These are phyloP conservation scores for Prunella vulgaris DNA, from an alignment of 257 asterid genomes.

Conservation along the genomic window DNA sequence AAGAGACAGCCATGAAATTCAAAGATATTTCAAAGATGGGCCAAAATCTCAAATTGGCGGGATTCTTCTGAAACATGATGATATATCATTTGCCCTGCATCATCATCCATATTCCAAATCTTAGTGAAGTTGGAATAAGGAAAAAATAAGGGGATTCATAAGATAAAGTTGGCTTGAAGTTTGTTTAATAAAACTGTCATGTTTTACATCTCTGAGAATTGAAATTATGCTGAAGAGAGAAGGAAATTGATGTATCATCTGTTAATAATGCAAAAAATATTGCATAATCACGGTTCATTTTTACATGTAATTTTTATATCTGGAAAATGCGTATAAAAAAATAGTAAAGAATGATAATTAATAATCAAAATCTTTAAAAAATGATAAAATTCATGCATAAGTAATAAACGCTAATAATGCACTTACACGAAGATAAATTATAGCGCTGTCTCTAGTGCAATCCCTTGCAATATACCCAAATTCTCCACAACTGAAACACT, in stretches of 20 bases:
- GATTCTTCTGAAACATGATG: background rate
- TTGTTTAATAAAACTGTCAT: background rate
- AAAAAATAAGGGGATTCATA: background rate
- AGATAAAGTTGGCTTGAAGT: too few relatives aligned
- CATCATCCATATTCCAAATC: conserved; percentile 1
- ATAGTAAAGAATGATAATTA: background rate
- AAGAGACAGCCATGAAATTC: conserved; percentile 15
- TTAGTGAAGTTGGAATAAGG: background rate
- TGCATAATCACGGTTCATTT: too few relatives aligned
- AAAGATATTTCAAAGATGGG: conserved; percentile 23
- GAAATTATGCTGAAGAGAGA: background rate
- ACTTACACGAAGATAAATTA: too few relatives aligned
- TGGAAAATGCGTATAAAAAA: background rate
- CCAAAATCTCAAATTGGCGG: conserved; percentile 22
- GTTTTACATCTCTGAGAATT: background rate
- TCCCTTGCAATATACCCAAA: too few relatives aligned
- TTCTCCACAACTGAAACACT: too few relatives aligned
- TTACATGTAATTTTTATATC: too few relatives aligned
- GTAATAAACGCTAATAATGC: background rate
- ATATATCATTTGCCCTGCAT: background rate
- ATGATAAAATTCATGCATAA: too few relatives aligned
- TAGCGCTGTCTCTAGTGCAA: too few relatives aligned
- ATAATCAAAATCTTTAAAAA: too few relatives aligned
- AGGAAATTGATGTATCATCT: background rate
- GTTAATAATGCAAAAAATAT: background rate